phyloP scores from a whole-genome alignment of 2,329 filamentous ascomycete species.

The Lecanoromycetidae sp. region DNA sequence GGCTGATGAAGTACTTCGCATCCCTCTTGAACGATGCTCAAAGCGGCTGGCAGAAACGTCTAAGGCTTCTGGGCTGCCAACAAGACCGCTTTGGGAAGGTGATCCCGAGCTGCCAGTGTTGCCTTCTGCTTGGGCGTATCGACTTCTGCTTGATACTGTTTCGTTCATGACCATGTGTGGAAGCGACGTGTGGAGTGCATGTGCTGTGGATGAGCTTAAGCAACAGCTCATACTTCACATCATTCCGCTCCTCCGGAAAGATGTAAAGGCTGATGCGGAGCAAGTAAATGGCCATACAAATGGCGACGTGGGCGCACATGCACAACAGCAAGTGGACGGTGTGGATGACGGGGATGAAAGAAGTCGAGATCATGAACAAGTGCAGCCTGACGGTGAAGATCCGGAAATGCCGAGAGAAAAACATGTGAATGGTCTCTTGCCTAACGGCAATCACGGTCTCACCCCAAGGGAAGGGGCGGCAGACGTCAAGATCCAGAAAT shows the following conservation, averaged over 20 bases:
- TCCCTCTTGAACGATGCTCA: slow-evolving; percentile 33
- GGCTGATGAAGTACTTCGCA: slow-evolving; percentile 39
- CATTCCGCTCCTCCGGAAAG: not conserved
- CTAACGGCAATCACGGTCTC: slow-evolving; percentile 14
- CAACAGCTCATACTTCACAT: slow-evolving; percentile 4
- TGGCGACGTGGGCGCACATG: slow-evolving; percentile 6
- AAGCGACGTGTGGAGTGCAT: slow-evolving; percentile 19
- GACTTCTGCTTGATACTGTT: slow-evolving; percentile 47
- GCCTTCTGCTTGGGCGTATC: slow-evolving; percentile 63
- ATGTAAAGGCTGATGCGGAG: not conserved
- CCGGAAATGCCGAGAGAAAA: not conserved
- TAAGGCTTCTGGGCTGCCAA: slow-evolving; percentile 41
- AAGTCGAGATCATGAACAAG: not conserved
- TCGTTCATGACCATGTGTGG: slow-evolving; percentile 33
- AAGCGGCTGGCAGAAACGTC: slow-evolving; percentile 34
- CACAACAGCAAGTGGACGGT: slow-evolving; percentile 15
- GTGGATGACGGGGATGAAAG: slow-evolving; percentile 15
- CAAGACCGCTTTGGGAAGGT: slow-evolving; percentile 68
- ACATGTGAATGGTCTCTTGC: not conserved
- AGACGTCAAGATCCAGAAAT: slow-evolving; percentile 38
- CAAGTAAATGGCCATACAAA: slow-evolving; percentile 1
- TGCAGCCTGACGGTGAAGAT: slow-evolving; percentile 14
- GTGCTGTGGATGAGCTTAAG: slow-evolving; percentile 7
- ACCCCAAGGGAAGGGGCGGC: slow-evolving; percentile 16
- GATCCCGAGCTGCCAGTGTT: slow-evolving; percentile 62